A percentile compares a stretch with the other conserved stretches of the same genome.
phyloP scores from a whole-genome alignment of 192 early-diverging fungal genomes.

The Coemansia biformis region DNA sequence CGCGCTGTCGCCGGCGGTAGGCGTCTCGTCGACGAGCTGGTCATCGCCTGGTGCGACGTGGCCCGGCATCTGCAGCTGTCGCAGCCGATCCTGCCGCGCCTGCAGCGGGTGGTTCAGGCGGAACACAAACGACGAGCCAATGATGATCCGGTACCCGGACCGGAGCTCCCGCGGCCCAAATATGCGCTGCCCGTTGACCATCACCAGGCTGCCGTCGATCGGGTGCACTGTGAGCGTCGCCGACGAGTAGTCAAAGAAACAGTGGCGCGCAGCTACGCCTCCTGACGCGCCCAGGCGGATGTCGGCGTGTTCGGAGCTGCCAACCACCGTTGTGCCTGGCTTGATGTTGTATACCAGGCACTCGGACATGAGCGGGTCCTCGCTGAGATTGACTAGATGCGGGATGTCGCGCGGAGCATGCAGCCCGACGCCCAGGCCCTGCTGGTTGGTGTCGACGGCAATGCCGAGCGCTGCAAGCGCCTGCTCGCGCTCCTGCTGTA shows the following conservation, averaged over 20 bases:
- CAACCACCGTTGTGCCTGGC: slow-evolving; percentile 66
- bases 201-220: slow-evolving; percentile 56
- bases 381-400: slow-evolving; percentile 85
- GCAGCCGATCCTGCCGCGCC: slow-evolving; percentile 47
- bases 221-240: slow-evolving; percentile 58
- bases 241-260: slow-evolving; percentile 63
- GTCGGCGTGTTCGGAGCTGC: slow-evolving; percentile 41
- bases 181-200: slow-evolving; percentile 76
- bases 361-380: slow-evolving; percentile 85
- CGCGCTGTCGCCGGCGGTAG: background rate
- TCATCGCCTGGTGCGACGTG: too few species aligned
- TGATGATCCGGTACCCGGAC: slow-evolving; percentile 73
- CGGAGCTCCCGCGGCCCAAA: slow-evolving; percentile 52
- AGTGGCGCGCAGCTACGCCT: slow-evolving; percentile 62
- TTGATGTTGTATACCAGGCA: slow-evolving; percentile 86
- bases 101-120: slow-evolving; percentile 81
- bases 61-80: slow-evolving; percentile 3
- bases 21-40: slow-evolving; percentile 10
- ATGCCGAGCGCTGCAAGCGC: slow-evolving; percentile 78
- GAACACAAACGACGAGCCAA: slow-evolving; percentile 78
- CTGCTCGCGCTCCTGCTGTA: slow-evolving; percentile 67
- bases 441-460: slow-evolving; percentile 58
- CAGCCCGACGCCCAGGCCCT: slow-evolving; percentile 58
- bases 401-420: slow-evolving; percentile 72
- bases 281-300: slow-evolving; percentile 54